Evolutionary conservation across 345 rosid species (phyloP).

Genomic region (Acer saccharum): DNA sequence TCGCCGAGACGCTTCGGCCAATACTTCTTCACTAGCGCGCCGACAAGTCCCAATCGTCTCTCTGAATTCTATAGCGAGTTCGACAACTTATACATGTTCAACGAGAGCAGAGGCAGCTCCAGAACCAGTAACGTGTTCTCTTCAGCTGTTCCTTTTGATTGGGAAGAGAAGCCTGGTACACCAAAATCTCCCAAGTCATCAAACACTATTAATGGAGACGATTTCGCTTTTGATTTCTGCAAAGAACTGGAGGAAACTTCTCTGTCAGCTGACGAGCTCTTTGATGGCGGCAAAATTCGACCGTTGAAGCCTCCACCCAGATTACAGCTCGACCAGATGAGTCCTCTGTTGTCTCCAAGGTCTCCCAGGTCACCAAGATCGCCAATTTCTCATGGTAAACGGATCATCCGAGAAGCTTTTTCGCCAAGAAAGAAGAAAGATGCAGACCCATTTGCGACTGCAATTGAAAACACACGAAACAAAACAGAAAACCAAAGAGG

Average conservation of each 20-base stretch:
- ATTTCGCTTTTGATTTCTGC: slow-evolving; percentile 58
- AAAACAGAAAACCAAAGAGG: slow-evolving; percentile 49
- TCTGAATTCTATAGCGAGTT: slow-evolving; percentile 56
- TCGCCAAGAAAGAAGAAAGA: slow-evolving; percentile 58
- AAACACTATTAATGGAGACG: slow-evolving; percentile 18
- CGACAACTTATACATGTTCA: slow-evolving; percentile 29
- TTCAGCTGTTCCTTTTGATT: slow-evolving; percentile 48
- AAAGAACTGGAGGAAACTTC: slow-evolving; percentile 38
- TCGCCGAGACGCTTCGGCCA: slow-evolving; percentile 65
- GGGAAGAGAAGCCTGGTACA: slow-evolving; percentile 71
- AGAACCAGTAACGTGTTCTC: not conserved
- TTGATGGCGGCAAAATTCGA: slow-evolving; percentile 71
- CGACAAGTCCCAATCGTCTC: slow-evolving; percentile 68
- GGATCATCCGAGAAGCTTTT: slow-evolving; percentile 49
- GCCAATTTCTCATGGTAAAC: slow-evolving; percentile 52
- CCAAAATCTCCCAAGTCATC: slow-evolving; percentile 43
- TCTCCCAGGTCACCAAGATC: slow-evolving; percentile 59
- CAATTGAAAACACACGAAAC: slow-evolving; percentile 37
- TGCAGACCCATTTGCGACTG: slow-evolving; percentile 43
- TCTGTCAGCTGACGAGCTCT: slow-evolving; percentile 69
- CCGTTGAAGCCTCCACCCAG: slow-evolving; percentile 72
- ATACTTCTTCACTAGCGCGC: slow-evolving; percentile 61
- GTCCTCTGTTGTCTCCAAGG: slow-evolving; percentile 31
- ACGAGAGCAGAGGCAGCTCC: slow-evolving; percentile 5
- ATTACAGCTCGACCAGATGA: slow-evolving; percentile 38